These are phyloP conservation scores for Plasmodium fragile DNA, from an alignment of 169 alveolate genomes.

Conservation along the genomic window DNA sequence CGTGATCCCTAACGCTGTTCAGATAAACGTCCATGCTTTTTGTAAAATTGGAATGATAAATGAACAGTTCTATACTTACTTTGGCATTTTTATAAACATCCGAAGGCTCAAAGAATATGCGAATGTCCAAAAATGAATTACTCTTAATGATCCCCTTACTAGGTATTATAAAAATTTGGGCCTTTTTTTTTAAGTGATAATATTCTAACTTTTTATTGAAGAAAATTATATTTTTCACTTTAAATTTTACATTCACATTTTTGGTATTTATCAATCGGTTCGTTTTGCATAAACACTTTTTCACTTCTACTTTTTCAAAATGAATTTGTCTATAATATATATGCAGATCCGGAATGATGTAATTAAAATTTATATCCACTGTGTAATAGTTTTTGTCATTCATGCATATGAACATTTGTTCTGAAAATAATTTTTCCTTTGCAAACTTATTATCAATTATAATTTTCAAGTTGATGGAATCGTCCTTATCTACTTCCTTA, in stretches of 20 bases:
- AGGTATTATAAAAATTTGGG: slow-evolving; percentile 39
- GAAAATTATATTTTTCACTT: slow-evolving; percentile 58
- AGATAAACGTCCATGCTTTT: slow-evolving; percentile 38
- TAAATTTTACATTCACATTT: slow-evolving; percentile 51
- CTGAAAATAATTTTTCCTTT: slow-evolving; percentile 33
- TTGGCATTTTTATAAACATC: slow-evolving; percentile 56
- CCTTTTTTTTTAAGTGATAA: slow-evolving; percentile 44
- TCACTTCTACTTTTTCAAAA: slow-evolving; percentile 47
- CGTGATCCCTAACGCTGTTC: slow-evolving; percentile 35
- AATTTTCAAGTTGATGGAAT: slow-evolving; percentile 39
- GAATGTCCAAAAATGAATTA: slow-evolving; percentile 47
- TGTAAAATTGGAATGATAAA: slow-evolving; percentile 47
- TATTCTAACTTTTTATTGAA: slow-evolving; percentile 67
- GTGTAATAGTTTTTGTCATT: slow-evolving; percentile 54
- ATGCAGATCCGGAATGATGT: slow-evolving; percentile 43
- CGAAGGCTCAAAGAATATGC: slow-evolving; percentile 65
- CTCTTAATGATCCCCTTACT: slow-evolving; percentile 57
- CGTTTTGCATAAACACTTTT: slow-evolving; percentile 44
- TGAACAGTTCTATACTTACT: slow-evolving; percentile 29
- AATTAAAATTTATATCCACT: slow-evolving; percentile 29
- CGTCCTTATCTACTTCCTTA: slow-evolving; percentile 26
- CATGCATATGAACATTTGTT: slow-evolving; percentile 35
- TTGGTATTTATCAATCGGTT: slow-evolving; percentile 64
- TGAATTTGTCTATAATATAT: slow-evolving; percentile 35
- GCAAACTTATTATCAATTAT: slow-evolving; percentile 14